A percentile compares a stretch with the other conserved stretches of the same genome.
These are phyloP conservation scores for Musa acuminata DNA, from an alignment of 176 grass and related monocot genomes.

Conservation along the genomic window DNA sequence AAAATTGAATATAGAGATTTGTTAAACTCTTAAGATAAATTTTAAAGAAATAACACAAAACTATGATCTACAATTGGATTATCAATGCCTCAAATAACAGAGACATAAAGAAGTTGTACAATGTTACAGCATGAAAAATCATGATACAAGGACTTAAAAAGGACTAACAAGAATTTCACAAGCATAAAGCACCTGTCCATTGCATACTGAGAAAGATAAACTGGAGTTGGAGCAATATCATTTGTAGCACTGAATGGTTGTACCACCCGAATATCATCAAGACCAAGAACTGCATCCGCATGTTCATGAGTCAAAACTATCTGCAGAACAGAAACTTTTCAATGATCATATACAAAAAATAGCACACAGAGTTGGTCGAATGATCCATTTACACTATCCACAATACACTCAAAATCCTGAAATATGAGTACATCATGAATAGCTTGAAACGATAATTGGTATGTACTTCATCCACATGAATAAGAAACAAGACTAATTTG, in stretches of 20 bases:
- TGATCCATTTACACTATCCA: too few species aligned
- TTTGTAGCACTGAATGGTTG: constrained; percentile 72
- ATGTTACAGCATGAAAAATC: neutral
- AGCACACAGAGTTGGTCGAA: too few species aligned
- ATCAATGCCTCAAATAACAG: too few species aligned
- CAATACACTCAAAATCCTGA: too few species aligned
- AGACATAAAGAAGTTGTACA: neutral
- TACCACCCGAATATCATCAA: constrained; percentile 84
- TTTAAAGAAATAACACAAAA: too few species aligned
- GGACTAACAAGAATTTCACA: neutral
- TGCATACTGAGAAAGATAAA: constrained; percentile 75
- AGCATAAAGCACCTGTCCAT: constrained; percentile 62
- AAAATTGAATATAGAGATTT: too few species aligned
- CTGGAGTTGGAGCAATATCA: constrained; percentile 84
- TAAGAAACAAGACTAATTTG: neutral
- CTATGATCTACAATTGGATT: too few species aligned
- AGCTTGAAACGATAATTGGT: constrained; percentile 29
- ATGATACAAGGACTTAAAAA: neutral
- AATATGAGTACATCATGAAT: too few species aligned
- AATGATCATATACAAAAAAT: neutral
- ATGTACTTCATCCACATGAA: constrained; percentile 34
- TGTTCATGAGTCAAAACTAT: constrained; percentile 97
- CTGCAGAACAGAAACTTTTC: constrained; percentile 29
- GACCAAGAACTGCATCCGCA: constrained; percentile 80
- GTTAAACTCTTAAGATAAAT: too few species aligned